Evolutionary conservation across 192 early-diverging fungal species (phyloP), one percentile per base, ranked within the genome.

Genomic region (Ambispora gerdemannii): DNA sequence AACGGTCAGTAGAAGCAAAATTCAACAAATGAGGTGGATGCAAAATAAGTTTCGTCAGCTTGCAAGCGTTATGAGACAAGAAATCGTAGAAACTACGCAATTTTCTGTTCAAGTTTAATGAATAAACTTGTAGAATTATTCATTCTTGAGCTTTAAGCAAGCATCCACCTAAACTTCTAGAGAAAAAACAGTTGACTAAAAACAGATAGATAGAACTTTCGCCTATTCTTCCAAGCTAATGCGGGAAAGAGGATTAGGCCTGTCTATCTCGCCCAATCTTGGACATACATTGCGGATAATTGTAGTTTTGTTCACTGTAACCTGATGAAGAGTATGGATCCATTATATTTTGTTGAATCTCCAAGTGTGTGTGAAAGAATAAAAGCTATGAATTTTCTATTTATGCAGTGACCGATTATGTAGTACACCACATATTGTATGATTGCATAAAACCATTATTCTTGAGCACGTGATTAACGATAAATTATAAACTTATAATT

Each of bases 291-390:
- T 25, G 47, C 24, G 27, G 47, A 20, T 47, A 66, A 31, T 31
- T 66, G 30, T 66, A 66, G 19, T 50, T 47, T 50, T 66, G 63
- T 43, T 66, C 35, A 50, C 63, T n/a, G n/a, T 66, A 66, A 66
- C 47, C 47, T 32, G 63, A 50, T 10, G 38, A 43, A 10, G 38
- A 6, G 32, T 66, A 66, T 17, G 36, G 63, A 66, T 66, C 63
- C 63, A 66, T 66, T 3, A 19, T 60, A 25, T 7, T 13, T 53
- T 53, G 10, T 7, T 53, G 15, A 20, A 17, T 22, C 19, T 22
- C 22, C 3, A 11, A 53, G 27, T 53, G 15, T 25, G 27, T 25
- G 17, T 53, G 27, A 53, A n/a, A n/a, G n/a, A n/a, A n/a, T n/a
- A n/a, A n/a, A n/a, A n/a, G n/a, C n/a, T n/a, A n/a, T n/a, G n/a